Conservation (phyloP, 1,139 yeast species). For the Debaryomyces robertsiae region DNA sequence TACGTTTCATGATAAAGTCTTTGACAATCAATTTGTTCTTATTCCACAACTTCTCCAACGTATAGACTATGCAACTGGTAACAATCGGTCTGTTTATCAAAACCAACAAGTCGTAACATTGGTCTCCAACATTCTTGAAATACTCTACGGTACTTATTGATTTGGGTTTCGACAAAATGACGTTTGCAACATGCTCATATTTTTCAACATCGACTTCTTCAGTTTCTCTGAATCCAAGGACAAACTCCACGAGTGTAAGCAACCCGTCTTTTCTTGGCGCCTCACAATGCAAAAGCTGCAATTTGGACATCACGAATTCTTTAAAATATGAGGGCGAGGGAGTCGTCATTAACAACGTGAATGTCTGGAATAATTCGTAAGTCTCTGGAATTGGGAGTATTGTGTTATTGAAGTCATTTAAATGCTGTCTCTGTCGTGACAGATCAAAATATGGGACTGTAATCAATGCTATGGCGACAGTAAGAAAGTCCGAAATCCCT, state of each 20-base stretch:
- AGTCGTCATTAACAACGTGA: constrained; percentile 52
- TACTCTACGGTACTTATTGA: constrained; percentile 49
- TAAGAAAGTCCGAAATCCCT: constrained; percentile 69
- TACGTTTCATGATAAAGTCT: constrained; percentile 58
- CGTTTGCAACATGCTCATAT: constrained; percentile 63
- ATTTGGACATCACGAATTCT: constrained; percentile 41
- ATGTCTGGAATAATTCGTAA: constrained; percentile 59
- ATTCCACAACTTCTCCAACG: constrained; percentile 55
- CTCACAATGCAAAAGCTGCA: constrained; percentile 57
- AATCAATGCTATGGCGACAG: constrained; percentile 55
- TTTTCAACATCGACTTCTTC: constrained; percentile 68
- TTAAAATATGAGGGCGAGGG: constrained; percentile 44
- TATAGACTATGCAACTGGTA: constrained; percentile 58
- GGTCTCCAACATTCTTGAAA: constrained; percentile 57
- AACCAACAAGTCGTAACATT: constrained; percentile 58
- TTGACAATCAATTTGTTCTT: constrained; percentile 54
- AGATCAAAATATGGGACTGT: constrained; percentile 39
- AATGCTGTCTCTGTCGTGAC: constrained; percentile 12
- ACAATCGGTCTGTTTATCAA: constrained; percentile 64
- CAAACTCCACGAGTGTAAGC: constrained; percentile 69
- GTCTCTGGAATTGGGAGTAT: constrained; percentile 50
- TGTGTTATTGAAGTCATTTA: constrained; percentile 16
- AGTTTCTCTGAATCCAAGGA: constrained; percentile 73
- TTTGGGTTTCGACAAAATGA: constrained; percentile 64
- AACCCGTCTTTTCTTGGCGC: constrained; percentile 66